phyloP scores from a whole-genome alignment of 2,329 filamentous ascomycete genomes.

The Cercospora sesami region DNA sequence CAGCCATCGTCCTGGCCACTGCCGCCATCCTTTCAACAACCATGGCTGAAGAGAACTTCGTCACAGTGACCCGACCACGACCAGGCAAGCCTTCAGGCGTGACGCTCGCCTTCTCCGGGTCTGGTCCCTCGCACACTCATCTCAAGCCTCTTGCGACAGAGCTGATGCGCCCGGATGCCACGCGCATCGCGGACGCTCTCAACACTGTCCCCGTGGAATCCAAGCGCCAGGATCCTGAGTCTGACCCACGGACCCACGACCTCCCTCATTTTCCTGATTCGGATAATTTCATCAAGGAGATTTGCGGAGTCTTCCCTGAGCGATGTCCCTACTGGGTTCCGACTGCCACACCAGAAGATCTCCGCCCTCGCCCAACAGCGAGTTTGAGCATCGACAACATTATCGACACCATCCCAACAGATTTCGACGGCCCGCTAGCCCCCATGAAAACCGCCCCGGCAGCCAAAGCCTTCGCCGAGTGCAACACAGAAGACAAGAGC shows the following conservation, averaged over 20 bases:
- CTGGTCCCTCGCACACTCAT: background rate
- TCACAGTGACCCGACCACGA: background rate
- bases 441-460: background rate
- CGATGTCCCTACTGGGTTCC: background rate
- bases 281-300: background rate
- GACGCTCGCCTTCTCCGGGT: background rate
- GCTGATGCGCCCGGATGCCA: background rate
- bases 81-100: background rate
- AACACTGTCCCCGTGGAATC: background rate
- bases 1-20: background rate
- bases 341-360: background rate
- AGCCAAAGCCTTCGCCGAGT: background rate
- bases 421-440: background rate
- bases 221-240: background rate
- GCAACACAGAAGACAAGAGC: background rate
- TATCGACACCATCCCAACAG: background rate
- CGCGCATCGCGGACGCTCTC: background rate
- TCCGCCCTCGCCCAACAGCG: background rate
- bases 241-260: background rate
- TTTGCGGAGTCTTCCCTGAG: background rate
- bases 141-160: background rate
- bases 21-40: background rate
- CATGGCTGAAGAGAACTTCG: background rate
- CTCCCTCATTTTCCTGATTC: background rate
- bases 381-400: background rate